Base-by-base conservation (phyloP, 108 stramenopile genomes). In the Parietichytrium sp. region DNA sequence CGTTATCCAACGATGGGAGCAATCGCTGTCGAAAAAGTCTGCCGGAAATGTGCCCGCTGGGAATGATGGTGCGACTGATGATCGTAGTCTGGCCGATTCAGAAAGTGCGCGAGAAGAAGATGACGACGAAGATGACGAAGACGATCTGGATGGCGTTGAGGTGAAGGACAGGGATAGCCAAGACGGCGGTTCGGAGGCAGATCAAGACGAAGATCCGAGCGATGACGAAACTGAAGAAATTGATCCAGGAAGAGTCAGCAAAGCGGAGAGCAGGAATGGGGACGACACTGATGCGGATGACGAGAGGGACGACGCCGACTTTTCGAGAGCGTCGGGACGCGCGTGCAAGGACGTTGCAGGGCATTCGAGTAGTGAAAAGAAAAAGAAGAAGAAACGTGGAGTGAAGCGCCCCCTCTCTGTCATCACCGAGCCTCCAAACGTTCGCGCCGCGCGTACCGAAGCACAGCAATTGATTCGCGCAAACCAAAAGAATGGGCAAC, bases 401-500 rank as follows among this genome's bases (percentile, higher is more conserved):
- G 33, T 45, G 6, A n/a, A 45, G n/a, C 33, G 45, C 2, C 38
- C 36, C 61, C 61, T 72, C 15, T 72, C 61, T 20, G 45, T 72
- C 45, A 42, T 72, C 78, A 42, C 79, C 47, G 30, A 83, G 4
- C 86, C 86, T 18, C 50, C 78, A 1, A 45, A 83, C 3, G 84
- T 87, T 6, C 80, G 36, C 42, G 77, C 42, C 12, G 88, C 90
- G 20, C 88, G 87, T 78, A 33, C 38, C 25, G 87, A 89, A n/a
- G 80, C 80, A 33, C 88, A 84, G 78, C 84, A 88, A 79, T 82
- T 90, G 15, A 84, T 84, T 20, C 79, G 82, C 29, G 86, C 89
- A 23, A 85, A 89, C 26, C 82, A 47, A 10, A 89, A 87, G 85
- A 90, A 90, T 83, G 84, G 83, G 50, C 49, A 80, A 38, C 86